Conservation (phyloP, 2,329 filamentous ascomycete genomes). For the Claviceps sp. region DNA sequence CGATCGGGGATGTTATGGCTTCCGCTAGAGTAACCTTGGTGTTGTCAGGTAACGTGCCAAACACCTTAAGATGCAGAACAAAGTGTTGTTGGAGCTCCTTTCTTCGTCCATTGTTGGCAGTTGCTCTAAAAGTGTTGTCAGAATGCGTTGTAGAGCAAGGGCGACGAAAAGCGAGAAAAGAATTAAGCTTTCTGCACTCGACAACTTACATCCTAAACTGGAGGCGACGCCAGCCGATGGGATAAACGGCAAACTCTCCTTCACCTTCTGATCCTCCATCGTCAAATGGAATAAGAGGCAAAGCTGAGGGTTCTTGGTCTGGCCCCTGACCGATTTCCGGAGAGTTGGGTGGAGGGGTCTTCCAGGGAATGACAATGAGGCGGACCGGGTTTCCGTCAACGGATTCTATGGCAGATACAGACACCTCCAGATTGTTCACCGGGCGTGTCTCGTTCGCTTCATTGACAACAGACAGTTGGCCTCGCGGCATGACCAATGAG, state of each 20-base stretch:
- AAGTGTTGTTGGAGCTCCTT: conserved; percentile 97
- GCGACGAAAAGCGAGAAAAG: not conserved
- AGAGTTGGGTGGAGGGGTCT: conserved; percentile 74
- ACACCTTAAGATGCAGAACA: conserved; percentile 72
- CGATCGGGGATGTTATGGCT: conserved; percentile 77
- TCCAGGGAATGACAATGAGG: conserved; percentile 95
- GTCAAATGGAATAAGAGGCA: conserved; percentile 58
- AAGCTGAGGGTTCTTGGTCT: conserved; percentile 76
- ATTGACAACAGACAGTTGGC: conserved; percentile 65
- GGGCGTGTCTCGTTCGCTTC: conserved; percentile 76
- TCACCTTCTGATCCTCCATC: conserved; percentile 48
- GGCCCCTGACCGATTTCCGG: conserved; percentile 48
- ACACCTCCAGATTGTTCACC: conserved; percentile 70
- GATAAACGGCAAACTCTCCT: conserved; percentile 77
- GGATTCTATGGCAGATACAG: conserved; percentile 85
- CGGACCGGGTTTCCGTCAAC: conserved; percentile 86
- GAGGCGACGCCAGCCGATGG: conserved; percentile 84
- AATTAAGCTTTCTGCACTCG: conserved; percentile 22
- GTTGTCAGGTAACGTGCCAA: conserved; percentile 74
- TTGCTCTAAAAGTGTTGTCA: conserved; percentile 44
- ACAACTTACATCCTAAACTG: conserved; percentile 69
- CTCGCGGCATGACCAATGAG: conserved; percentile 66
- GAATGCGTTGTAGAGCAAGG: not conserved
- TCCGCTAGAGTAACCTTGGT: conserved; percentile 70
- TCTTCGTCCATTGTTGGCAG: conserved; percentile 85